These are phyloP conservation scores for Penicillium brasilianum DNA, from an alignment of 2,329 filamentous ascomycete species.

Conservation along the genomic window DNA sequence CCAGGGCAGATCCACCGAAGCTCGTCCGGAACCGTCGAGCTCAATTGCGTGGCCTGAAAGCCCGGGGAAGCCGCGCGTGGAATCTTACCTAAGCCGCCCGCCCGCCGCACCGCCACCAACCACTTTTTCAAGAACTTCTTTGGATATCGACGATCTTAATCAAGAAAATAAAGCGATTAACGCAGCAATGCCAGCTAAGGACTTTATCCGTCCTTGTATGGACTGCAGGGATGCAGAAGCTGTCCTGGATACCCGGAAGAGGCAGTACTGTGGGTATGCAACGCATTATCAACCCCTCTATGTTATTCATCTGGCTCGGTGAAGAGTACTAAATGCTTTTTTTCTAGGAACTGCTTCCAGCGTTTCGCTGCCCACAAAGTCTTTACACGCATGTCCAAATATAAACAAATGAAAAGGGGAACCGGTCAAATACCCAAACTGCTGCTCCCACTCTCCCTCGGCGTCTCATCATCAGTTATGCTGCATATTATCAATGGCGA, in stretches of 20 bases:
- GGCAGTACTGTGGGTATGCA: slow-evolving; percentile 64
- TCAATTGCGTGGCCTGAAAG: slow-evolving; percentile 27
- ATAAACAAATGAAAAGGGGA: slow-evolving; percentile 49
- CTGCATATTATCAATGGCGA: slow-evolving; percentile 73
- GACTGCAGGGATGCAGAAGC: slow-evolving; percentile 61
- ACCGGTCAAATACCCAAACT: slow-evolving; percentile 56
- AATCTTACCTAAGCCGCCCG: slow-evolving; percentile 37
- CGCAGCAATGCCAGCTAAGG: slow-evolving; percentile 39
- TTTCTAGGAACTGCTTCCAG: slow-evolving; percentile 71
- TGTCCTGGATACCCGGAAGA: slow-evolving; percentile 60
- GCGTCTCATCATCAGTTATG: slow-evolving; percentile 77
- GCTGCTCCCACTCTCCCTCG: slow-evolving; percentile 80
- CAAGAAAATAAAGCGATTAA: background rate
- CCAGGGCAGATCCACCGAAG: slow-evolving; percentile 12
- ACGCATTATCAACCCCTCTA: slow-evolving; percentile 14
- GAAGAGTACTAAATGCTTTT: slow-evolving; percentile 21
- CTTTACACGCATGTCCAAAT: slow-evolving; percentile 75
- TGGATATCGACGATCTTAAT: slow-evolving; percentile 4
- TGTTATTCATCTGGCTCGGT: background rate
- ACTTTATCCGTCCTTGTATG: slow-evolving; percentile 53
- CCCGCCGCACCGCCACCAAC: slow-evolving; percentile 23
- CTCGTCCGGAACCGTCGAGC: slow-evolving; percentile 17
- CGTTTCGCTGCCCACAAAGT: slow-evolving; percentile 79
- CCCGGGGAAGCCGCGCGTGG: slow-evolving; percentile 28
- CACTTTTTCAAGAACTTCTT: slow-evolving; percentile 21